phyloP scores from a whole-genome alignment of 208 protist genomes.

The Wallacemonas rigidus region DNA sequence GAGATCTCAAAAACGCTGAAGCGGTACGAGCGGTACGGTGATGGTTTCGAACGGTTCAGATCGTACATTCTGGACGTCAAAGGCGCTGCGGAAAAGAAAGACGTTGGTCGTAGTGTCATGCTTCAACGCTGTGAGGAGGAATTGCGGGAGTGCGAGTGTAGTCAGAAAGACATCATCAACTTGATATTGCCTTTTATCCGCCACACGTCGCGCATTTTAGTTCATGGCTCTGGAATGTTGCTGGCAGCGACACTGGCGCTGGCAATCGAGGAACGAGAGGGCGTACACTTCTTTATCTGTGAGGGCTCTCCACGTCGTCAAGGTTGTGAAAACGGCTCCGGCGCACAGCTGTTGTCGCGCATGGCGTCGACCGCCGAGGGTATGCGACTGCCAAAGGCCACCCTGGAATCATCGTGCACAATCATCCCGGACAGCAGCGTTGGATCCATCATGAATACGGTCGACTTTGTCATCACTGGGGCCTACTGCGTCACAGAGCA shows the following conservation, averaged over 20 bases:
- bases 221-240: constrained; percentile 78
- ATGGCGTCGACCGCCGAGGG: constrained; percentile 62
- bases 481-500: constrained; percentile 98
- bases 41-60: constrained; percentile 80
- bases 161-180: constrained; percentile 83
- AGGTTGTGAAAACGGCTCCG: constrained; percentile 59
- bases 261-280: constrained; percentile 77
- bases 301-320: constrained; percentile 63
- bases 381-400: constrained; percentile 47
- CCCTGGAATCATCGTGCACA: constrained; percentile 62
- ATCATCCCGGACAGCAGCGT: constrained; percentile 92
- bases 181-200: constrained; percentile 85
- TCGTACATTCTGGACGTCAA: constrained; percentile 15
- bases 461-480: constrained; percentile 97
- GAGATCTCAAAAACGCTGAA: constrained; percentile 74
- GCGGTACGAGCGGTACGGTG: constrained; percentile 66
- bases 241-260: constrained; percentile 78
- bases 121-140: constrained; percentile 54
- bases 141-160: constrained; percentile 65
- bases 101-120: constrained; percentile 38
- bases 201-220: constrained; percentile 75
- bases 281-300: constrained; percentile 86
- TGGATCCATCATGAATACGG: constrained; percentile 80
- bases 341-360: constrained; percentile 49
- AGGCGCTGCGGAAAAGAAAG: constrained; percentile 13